Evolutionary conservation across 139 green algal species (phyloP), one percentile per base, ranked within the genome.

Genomic region (Chlamydomonas incerta): DNA sequence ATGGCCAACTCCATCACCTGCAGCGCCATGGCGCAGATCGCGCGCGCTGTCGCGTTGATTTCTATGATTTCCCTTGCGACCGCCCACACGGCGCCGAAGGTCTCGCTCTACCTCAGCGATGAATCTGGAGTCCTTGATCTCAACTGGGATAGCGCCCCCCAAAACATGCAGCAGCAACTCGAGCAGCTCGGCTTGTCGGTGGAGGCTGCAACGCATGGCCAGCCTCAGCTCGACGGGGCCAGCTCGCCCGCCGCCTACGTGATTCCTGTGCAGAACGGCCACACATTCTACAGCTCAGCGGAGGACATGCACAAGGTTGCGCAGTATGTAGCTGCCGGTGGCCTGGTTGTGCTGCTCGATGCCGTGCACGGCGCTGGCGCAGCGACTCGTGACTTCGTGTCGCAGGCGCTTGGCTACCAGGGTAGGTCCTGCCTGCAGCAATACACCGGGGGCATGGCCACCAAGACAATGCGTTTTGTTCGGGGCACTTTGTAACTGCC

Each of bases 221-320:
- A 86, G 28, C 52, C 85, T 33, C 65, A 37, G 31, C 72, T 92
- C 26, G 33, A 71, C 23, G 77, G 80, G n/a, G 58, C 83, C 29
- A 50, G 8, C 41, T 5, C 41, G 41, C 41, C 41, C 41, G 41
- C 35, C 29, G 83, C 72, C 46, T 85, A 90, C 47, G 29, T 83
- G 2, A 83, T 83, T 34, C 77, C 77, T 28, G 46, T 47, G 26
- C 77, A 83, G n/a, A 74, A 74, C 35, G 77, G 77, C 46, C 18
- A 35, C 8, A 26, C n/a, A 8, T 65, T 50, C 13, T 83, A 83
- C 41, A 74, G 41, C 29, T 28, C 41, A 6, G 77, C 31, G 11
- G 77, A 83, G 46, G 77, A 83, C 31, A 83, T 83, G 77, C 29
- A 47, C 8, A 63, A 14, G 10, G n/a, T 83, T 11, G 37, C 77